Evolutionary conservation across 306 rosid species (phyloP).

Genomic region (Coriaria nepalensis): DNA sequence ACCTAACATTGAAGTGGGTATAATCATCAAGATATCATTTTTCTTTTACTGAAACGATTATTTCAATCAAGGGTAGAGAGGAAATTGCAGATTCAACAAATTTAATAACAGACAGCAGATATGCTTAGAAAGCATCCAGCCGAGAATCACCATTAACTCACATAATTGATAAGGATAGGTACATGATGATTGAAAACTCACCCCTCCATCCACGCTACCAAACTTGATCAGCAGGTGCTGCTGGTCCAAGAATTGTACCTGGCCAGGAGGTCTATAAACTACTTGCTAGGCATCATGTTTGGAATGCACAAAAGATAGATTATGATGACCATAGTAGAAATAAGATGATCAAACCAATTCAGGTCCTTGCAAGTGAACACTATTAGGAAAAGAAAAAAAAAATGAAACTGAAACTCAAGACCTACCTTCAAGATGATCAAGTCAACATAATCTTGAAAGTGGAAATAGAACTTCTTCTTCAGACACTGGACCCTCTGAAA

Average conservation of each 20-base stretch:
- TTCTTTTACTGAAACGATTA: too few relatives aligned
- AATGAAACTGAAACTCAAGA: slow-evolving; percentile 1
- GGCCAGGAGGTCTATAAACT: slow-evolving; percentile 37
- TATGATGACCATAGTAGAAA: not conserved
- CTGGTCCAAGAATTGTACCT: slow-evolving; percentile 98
- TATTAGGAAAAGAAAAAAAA: slow-evolving; percentile 11
- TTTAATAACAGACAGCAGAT: too few relatives aligned
- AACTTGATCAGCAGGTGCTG: slow-evolving; percentile 90
- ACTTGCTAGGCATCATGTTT: slow-evolving; percentile 26
- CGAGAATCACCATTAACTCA: too few relatives aligned
- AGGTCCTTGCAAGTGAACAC: slow-evolving; percentile 14
- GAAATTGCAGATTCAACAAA: too few relatives aligned
- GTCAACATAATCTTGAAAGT: slow-evolving; percentile 86
- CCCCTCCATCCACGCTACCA: slow-evolving; percentile 97
- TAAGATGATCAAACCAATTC: slow-evolving; percentile 17
- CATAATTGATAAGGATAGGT: too few relatives aligned
- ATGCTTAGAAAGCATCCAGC: too few relatives aligned
- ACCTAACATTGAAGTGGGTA: slow-evolving; percentile 36
- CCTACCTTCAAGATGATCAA: slow-evolving; percentile 87
- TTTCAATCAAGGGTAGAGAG: too few relatives aligned
- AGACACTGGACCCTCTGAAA: slow-evolving; percentile 67
- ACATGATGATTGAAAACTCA: slow-evolving; percentile 30
- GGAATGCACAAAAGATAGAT: not conserved
- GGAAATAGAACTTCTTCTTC: slow-evolving; percentile 85
- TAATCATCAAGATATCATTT: too few relatives aligned